Evolutionary conservation across 2,329 filamentous ascomycete genomes (phyloP), one percentile per base, ranked within the genome.

Genomic region (Trematosphaeria pertusa): DNA sequence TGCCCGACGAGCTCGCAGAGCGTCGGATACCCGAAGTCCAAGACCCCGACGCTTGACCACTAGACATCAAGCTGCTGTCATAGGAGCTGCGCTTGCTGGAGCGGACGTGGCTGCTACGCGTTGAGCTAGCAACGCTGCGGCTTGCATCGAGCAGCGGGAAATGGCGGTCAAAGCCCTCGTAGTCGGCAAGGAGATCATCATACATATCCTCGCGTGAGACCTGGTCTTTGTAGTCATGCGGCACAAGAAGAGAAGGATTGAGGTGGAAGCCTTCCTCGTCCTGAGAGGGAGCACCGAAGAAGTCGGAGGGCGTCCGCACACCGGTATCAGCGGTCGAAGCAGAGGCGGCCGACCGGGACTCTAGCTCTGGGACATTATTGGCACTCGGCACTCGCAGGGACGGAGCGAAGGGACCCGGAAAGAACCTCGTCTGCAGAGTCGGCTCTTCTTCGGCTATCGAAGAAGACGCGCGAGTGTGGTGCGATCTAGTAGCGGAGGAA

Each of bases 41-140:
- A 4, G 68, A 62, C 19, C 63, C 61, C 12, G 64, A 68, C 35
- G 56, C 59, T 33, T 64, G 62, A 12, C 58, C 56, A 5, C 62
- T 66, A 5, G 79, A 81, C 41, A 80, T 69, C 31, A 81, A 74
- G 52, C 81, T 76, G 60, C 79, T 82, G 59, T 83, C 80, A 46
- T 82, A 80, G 4, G 80, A 83, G 61, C 79, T 81, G 54, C 77
- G 78, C 52, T 81, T 81, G 72, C 80, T 82, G 40, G 80, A 77
- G 11, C 76, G 76, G 2, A 78, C 77, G 45, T 73, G 75, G 55
- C 78, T 80, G 58, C 75, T 80, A 19, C 77, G 75, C 19, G 73
- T 71, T 5, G 74, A 73, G 37, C 74, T 72, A 28, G 72, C 70
- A 38, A 71, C 59, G 39, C 72, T 71, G 35, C 61, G 61, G 20